These are phyloP conservation scores for Aspergillus pseudoterreus DNA, from an alignment of 2,329 filamentous ascomycete species.

Conservation along the genomic window DNA sequence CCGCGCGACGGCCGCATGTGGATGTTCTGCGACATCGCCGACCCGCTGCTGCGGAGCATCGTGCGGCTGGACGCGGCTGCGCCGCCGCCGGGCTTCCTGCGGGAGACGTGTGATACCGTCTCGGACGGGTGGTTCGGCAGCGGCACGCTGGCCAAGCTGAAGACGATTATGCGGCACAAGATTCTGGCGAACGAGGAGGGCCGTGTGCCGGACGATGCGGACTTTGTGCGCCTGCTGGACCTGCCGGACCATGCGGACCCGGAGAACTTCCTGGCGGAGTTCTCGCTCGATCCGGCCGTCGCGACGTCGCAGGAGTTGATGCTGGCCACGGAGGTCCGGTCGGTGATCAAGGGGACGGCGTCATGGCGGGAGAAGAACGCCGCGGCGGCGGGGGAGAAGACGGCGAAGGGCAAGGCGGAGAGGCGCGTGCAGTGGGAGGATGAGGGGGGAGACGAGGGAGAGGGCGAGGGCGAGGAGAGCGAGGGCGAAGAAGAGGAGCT, in stretches of 20 bases:
- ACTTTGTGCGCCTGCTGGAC: conserved; percentile 33
- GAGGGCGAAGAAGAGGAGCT: conserved; percentile 30
- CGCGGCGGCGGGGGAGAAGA: conserved; percentile 4
- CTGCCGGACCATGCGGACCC: conserved; percentile 35
- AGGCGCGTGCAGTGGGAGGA: neutral
- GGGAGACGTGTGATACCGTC: conserved; percentile 55
- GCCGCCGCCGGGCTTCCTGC: conserved; percentile 49
- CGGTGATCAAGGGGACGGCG: conserved; percentile 29
- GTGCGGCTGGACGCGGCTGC: conserved; percentile 49
- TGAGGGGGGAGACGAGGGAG: neutral
- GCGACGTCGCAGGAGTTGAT: conserved; percentile 22
- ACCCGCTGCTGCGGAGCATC: conserved; percentile 67
- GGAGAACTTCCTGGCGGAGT: conserved; percentile 18
- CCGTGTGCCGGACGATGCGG: conserved; percentile 27
- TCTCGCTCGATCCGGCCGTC: conserved; percentile 22
- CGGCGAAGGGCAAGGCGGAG: conserved; percentile 1
- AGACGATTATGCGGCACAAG: conserved; percentile 84
- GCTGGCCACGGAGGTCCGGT: conserved; percentile 34
- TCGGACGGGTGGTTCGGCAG: conserved; percentile 81
- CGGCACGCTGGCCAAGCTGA: conserved; percentile 77
- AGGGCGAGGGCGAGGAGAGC: conserved; percentile 14
- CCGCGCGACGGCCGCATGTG: conserved; percentile 82
- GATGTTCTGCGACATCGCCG: conserved; percentile 89
- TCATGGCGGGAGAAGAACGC: conserved; percentile 22
- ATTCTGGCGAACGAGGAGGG: conserved; percentile 61